Conservation (phyloP, 306 rosid species). For the Trifolium dubium region DNA sequence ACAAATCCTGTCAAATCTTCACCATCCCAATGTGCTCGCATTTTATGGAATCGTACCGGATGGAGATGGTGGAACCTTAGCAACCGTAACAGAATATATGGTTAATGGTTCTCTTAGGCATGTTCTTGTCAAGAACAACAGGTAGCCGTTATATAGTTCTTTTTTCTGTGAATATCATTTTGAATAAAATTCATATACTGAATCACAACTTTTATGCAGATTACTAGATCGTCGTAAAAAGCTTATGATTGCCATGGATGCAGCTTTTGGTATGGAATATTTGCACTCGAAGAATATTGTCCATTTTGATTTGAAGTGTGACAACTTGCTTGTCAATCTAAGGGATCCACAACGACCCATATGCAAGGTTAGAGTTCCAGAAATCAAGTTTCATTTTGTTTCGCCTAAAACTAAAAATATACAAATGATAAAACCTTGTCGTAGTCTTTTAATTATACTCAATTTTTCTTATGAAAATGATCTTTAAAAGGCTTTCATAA, state of each 20-base stretch:
- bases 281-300: constrained; percentile 90
- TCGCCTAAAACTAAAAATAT: constrained; percentile 11
- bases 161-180: constrained; percentile 27
- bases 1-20: constrained; percentile 86
- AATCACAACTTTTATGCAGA: constrained; percentile 57
- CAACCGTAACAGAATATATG: constrained; percentile 92
- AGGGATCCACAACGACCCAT: constrained; percentile 88
- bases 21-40: constrained; percentile 94
- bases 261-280: constrained; percentile 98
- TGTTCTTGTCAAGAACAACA: constrained; percentile 74
- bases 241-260: constrained; percentile 91
- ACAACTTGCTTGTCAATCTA: constrained; percentile 89
- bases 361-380: constrained; percentile 73
- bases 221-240: constrained; percentile 80
- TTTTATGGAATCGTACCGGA: constrained; percentile 95
- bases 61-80: constrained; percentile 82
- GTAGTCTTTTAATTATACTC: background rate
- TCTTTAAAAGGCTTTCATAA: background rate
- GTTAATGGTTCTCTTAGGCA: constrained; percentile 91
- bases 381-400: constrained; percentile 30
- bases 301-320: constrained; percentile 96
- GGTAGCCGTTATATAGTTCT: constrained; percentile 48
- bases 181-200: constrained; percentile 16
- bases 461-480: constrained; percentile 1
- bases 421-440: constrained; percentile 15